Evolutionary conservation across 2,329 filamentous ascomycete genomes (phyloP).

Genomic region (Spiromastix sp.): DNA sequence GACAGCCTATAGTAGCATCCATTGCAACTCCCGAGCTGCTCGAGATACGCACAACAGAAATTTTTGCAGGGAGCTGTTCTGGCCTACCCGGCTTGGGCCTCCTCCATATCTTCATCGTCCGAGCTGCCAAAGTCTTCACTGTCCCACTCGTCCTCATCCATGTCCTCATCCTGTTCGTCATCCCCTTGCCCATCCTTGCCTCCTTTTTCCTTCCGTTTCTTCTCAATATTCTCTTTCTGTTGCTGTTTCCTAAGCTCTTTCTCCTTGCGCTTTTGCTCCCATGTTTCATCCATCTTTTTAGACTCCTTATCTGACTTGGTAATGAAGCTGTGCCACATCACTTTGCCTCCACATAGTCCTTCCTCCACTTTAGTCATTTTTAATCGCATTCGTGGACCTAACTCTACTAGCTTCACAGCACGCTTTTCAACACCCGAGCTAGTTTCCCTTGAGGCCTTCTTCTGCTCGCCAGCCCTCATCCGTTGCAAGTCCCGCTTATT

Average conservation of each 20-base stretch:
- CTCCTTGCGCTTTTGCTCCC: conserved; percentile 66
- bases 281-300: conserved; percentile 67
- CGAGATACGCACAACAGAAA: no score
- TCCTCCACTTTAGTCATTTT: conserved; percentile 94
- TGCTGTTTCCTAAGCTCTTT: conserved; percentile 73
- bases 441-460: conserved; percentile 31
- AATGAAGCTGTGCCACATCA: conserved; percentile 97
- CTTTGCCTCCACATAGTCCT: conserved; percentile 74
- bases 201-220: conserved; percentile 60
- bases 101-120: conserved; percentile 32
- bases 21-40: no score
- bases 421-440: conserved; percentile 61
- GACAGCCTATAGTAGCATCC: no score
- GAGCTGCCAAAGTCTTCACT: conserved; percentile 41
- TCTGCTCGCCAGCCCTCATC: conserved; percentile 35
- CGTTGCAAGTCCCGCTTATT: conserved; percentile 41
- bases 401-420: conserved; percentile 82
- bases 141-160: conserved; percentile 43
- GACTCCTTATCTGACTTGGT: conserved; percentile 72
- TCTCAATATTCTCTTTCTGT: conserved; percentile 84
- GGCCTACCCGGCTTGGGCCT: no score
- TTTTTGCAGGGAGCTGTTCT: no score
- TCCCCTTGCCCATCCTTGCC: conserved; percentile 35
- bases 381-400: conserved; percentile 81
- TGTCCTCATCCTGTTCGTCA: conserved; percentile 36